Evolutionary conservation across 2,329 filamentous ascomycete genomes (phyloP).

Genomic region (Beauveria pseudobassiana): DNA sequence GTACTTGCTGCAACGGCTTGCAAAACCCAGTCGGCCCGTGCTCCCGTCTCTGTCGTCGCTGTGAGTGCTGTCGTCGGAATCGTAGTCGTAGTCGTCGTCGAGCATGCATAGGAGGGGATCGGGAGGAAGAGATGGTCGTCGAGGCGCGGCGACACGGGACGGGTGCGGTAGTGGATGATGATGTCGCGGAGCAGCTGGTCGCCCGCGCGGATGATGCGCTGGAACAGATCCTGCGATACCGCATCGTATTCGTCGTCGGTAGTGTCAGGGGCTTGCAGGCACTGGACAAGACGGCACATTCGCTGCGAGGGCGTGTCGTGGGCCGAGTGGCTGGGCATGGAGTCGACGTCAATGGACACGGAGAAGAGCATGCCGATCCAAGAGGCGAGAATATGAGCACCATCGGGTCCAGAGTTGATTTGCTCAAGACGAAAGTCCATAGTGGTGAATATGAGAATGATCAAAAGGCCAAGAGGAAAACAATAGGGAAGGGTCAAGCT

Average conservation of each 20-base stretch:
- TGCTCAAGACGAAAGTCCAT: slow-evolving; percentile 33
- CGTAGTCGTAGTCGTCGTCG: not conserved
- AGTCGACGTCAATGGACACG: not conserved
- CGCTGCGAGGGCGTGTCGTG: not conserved
- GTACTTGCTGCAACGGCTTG: not conserved
- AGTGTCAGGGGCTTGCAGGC: slow-evolving; percentile 26
- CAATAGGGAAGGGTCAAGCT: too few relatives aligned
- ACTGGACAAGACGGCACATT: slow-evolving; percentile 21
- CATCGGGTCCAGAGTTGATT: not conserved
- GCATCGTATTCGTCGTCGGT: not conserved
- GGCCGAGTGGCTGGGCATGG: not conserved
- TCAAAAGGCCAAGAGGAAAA: too few relatives aligned
- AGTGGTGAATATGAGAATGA: not conserved
- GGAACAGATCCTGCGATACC: not conserved
- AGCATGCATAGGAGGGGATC: not conserved
- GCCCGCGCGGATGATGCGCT: not conserved
- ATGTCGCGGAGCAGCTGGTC: not conserved
- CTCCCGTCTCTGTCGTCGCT: too few relatives aligned
- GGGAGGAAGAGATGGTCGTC: slow-evolving; percentile 3
- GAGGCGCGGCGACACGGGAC: not conserved
- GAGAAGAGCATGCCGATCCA: slow-evolving; percentile 3
- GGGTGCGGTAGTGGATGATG: not conserved
- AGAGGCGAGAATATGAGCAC: not conserved
- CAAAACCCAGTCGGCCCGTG: not conserved
- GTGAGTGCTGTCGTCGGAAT: too few relatives aligned